phyloP scores from a whole-genome alignment of 495 filamentous ascomycete genomes.

The Darksidea phi region DNA sequence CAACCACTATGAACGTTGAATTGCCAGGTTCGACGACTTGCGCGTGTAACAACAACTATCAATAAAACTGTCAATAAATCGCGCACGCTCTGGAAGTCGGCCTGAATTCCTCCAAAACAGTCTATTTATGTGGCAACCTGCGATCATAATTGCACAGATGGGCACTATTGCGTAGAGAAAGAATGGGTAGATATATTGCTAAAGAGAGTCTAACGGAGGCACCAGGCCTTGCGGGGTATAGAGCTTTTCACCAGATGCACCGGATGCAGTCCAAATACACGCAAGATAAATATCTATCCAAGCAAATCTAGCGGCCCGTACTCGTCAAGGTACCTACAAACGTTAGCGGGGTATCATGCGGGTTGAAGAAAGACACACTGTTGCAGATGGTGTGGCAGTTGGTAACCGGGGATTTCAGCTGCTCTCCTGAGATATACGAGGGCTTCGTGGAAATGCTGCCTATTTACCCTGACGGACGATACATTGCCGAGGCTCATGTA shows the following conservation, averaged over 20 bases:
- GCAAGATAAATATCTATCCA: not conserved
- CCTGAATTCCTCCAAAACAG: no score
- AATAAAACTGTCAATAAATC: no score
- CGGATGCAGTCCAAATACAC: not conserved
- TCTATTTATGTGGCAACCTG: no score
- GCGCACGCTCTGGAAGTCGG: no score
- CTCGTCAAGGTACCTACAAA: constrained; percentile 45
- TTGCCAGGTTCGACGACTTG: no score
- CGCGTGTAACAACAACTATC: no score
- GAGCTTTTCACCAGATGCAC: not conserved
- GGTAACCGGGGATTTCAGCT: constrained; percentile 47
- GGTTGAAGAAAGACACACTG: constrained; percentile 39
- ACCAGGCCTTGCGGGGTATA: constrained; percentile 13
- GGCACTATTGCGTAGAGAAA: not conserved
- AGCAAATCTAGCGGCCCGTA: constrained; percentile 40
- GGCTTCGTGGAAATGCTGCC: constrained; percentile 49
- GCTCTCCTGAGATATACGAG: constrained; percentile 47
- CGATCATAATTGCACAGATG: not conserved
- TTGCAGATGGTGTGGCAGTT: constrained; percentile 47
- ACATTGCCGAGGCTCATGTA: constrained; percentile 56
- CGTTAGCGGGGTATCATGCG: not conserved
- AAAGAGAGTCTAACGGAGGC: constrained; percentile 4
- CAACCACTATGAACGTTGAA: no score
- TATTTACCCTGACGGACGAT: constrained; percentile 45
- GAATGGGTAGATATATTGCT: not conserved